A percentile compares a stretch with the other conserved stretches of the same genome.
These are phyloP conservation scores for Phytophthora fragariae DNA, from an alignment of 352 stramenopile species.

Conservation along the genomic window DNA sequence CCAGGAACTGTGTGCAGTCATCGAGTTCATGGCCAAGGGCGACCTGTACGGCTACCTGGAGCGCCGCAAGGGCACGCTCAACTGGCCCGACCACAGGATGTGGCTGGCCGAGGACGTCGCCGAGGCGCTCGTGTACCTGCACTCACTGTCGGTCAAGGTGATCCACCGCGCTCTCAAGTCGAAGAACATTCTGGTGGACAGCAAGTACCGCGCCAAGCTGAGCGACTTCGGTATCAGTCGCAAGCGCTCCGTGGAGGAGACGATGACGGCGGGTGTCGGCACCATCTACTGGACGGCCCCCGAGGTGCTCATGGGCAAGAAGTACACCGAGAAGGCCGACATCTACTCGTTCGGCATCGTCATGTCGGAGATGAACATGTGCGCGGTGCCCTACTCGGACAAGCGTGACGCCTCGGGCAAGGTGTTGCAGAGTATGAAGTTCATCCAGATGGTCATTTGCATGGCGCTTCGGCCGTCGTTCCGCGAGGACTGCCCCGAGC, in stretches of 20 bases:
- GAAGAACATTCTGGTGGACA: constrained; percentile 8
- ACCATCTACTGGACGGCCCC: constrained; percentile 88
- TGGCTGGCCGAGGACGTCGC: constrained; percentile 71
- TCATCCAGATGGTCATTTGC: no score
- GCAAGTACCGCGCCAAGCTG: constrained; percentile 61
- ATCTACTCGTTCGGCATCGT: constrained; percentile 89
- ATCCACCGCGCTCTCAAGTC: no score
- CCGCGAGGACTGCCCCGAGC: no score
- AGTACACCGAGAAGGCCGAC: constrained; percentile 84
- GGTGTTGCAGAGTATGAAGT: no score
- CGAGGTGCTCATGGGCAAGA: constrained; percentile 80
- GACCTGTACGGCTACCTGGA: no score
- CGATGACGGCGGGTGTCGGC: constrained; percentile 80
- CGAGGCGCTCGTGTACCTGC: constrained; percentile 81
- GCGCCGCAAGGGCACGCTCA: no score
- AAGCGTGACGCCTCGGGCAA: no score
- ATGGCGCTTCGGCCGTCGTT: no score
- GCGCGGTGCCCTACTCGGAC: constrained; percentile 80
- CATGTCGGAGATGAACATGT: constrained; percentile 85
- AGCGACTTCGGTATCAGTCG: constrained; percentile 82
- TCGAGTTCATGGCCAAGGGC: no score
- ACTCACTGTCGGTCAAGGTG: constrained; percentile 85
- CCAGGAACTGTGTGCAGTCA: no score
- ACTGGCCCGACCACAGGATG: no score
- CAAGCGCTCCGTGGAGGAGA: constrained; percentile 76